These are phyloP conservation scores for Onygenales sp. DNA, from an alignment of 2,329 filamentous ascomycete genomes.

Conservation along the genomic window DNA sequence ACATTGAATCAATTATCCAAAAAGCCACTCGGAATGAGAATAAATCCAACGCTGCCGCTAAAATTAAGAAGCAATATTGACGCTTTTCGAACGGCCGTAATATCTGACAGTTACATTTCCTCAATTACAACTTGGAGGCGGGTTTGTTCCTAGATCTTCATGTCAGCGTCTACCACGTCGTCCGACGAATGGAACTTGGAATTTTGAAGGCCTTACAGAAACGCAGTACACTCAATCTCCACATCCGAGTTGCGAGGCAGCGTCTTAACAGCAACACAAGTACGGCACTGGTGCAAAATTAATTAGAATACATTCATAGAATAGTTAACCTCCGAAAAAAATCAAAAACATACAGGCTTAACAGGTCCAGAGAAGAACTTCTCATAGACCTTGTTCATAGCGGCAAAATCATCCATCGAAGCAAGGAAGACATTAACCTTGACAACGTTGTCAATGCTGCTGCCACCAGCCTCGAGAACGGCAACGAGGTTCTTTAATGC, in stretches of 20 bases:
- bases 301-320: too few relatives aligned
- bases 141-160: too few relatives aligned
- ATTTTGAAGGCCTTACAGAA: constrained; percentile 37
- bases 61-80: too few relatives aligned
- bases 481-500: constrained; percentile 49
- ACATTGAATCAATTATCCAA: too few relatives aligned
- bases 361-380: constrained; percentile 39
- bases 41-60: too few relatives aligned
- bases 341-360: constrained; percentile 3
- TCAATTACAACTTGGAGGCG: too few relatives aligned
- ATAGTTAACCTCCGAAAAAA: neutral
- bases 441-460: constrained; percentile 50
- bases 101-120: too few relatives aligned
- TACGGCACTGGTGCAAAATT: constrained; percentile 46
- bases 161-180: too few relatives aligned
- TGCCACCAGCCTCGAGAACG: constrained; percentile 53
- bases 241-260: constrained; percentile 78
- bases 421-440: constrained; percentile 60
- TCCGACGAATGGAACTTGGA: too few relatives aligned
- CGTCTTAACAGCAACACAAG: constrained; percentile 82
- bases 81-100: too few relatives aligned
- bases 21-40: too few relatives aligned
- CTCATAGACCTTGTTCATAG: constrained; percentile 79
- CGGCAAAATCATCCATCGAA: constrained; percentile 56
- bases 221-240: constrained; percentile 82